Base-by-base conservation (phyloP, 768 basidiomycete species). In the Phlebiopsis flavidoalba region DNA sequence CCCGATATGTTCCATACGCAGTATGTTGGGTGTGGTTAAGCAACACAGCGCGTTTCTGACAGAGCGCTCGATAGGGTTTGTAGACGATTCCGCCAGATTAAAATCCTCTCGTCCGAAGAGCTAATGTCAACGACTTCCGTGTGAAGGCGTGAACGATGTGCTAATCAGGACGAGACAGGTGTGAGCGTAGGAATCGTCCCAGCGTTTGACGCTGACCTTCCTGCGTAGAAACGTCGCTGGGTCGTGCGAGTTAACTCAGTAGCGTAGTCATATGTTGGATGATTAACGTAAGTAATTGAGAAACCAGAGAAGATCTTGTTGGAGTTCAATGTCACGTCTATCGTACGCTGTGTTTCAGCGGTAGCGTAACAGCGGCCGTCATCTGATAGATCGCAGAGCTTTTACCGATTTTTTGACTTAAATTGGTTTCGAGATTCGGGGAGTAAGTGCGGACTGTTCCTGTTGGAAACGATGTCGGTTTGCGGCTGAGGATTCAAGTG, bases 61-160 rank as follows among this genome's bases (percentile, higher is more conserved):
- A 12, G 12, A 43, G 40, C 37, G 12, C 10, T 17, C 40, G 40
- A 12, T 8, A 10, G 40, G 40, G 12, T 43, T 43, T 12, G 40
- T 12, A 43, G 54, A 43, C 8, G 40, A 21, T 19, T 5, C 8
- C 54, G 17, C 24, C 8, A n/a, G 21, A 17, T n/a, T 17, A 43
- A 17, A 2, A 45, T 14, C 33, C 55, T 47, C 19, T 61, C 63
- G 8, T 59, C 58, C 14, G 47, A 48, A 14, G 51, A 53, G 49
- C 63, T 64, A 26, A 58, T 46, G 24, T 61, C 63, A 10, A 60
- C 60, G 50, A 60, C 40, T 36, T 58, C 60, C 15, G 31, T 52
- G 15, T 58, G 53, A 7, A 46, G 33, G 8, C 58, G 43, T 3
- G 62, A n/a, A 63, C 5, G 58, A 22, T 15, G 58, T 33, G 1